Base-by-base conservation (phyloP, 139 green algal genomes). In the Chlorella sp. region DNA sequence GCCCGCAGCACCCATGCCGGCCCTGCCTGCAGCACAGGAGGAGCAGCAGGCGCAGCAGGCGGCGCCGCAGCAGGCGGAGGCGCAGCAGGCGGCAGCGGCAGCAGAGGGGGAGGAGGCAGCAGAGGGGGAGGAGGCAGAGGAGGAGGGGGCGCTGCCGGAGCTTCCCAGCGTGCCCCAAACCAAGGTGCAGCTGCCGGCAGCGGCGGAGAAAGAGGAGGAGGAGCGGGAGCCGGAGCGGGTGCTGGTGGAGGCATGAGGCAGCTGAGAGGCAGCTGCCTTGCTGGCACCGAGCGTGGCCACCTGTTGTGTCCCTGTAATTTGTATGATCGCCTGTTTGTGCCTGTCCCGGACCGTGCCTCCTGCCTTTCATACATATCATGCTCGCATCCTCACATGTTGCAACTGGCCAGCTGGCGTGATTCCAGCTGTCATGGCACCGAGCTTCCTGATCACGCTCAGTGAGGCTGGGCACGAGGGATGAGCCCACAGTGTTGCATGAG, bases 101-200 rank as follows among this genome's bases (percentile, higher is more conserved):
- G 36, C 57, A 39, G 60, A 0, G 34, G 34, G 0, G 82, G 24
- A 18, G 28, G 36, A 16, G 28, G 80, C 12, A 18, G 80, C 48
- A n/a, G 48, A 32, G 1, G 61, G 15, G 36, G 83, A 9, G 30
- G 83, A 60, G 61, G 32, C 18, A 34, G 15, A 28, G 11, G 15
- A 28, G 11, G 83, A 87, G 61, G 34, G 36, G 39, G 7, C 34
- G 83, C 83, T 87, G 36, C 36, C 42, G 15, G 37, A 85, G 80
- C 80, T 85, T 48, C 80, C 80, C 7, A 85, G 80, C 80, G 80
- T 85, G 40, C 80, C 80, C 1, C 3, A 53, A 22, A 81, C 75
- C 1, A 42, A 30, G 19, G 36, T 81, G 75, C 48, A 69, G 80
- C 80, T 16, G 40, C 40, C 42, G 37, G 26, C 48, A 28, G 30